phyloP scores from a whole-genome alignment of 768 basidiomycete genomes.

The Tylopilus sp. region DNA sequence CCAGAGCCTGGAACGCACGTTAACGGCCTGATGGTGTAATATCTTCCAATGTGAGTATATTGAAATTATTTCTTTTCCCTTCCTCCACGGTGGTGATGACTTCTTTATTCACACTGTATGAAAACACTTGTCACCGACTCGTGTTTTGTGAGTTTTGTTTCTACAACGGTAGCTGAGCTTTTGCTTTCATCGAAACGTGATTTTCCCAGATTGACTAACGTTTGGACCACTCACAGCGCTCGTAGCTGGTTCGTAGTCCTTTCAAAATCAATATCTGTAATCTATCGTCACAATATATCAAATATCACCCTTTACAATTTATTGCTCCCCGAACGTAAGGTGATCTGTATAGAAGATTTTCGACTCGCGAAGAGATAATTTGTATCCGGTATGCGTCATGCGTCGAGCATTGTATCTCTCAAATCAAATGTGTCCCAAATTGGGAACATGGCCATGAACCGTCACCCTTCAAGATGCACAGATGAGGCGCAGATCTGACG shows the following conservation, averaged over 20 bases:
- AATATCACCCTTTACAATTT: neutral
- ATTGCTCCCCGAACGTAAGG: neutral
- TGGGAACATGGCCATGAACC: slow-evolving; percentile 81
- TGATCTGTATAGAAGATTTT: neutral
- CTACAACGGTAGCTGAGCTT: slow-evolving; percentile 88
- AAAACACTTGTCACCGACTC: slow-evolving; percentile 42
- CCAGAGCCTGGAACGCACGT: neutral
- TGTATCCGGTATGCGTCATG: slow-evolving; percentile 1
- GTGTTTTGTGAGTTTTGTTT: slow-evolving; percentile 51
- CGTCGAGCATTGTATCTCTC: slow-evolving; percentile 22
- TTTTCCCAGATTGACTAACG: slow-evolving; percentile 9
- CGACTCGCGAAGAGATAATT: neutral
- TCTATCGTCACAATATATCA: neutral
- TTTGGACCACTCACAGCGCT: neutral
- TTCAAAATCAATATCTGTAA: neutral
- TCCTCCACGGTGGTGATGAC: slow-evolving; percentile 45
- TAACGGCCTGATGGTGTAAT: neutral
- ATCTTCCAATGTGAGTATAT: slow-evolving; percentile 23
- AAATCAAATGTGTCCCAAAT: slow-evolving; percentile 80
- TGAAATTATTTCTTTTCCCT: slow-evolving; percentile 1
- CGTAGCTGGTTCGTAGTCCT: too few relatives aligned
- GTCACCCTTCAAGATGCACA: slow-evolving; percentile 82
- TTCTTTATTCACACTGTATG: slow-evolving; percentile 74
- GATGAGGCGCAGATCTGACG: slow-evolving; percentile 67
- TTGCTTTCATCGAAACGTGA: slow-evolving; percentile 7